Percentiles rank a stretch among this genome's conserved stretches.
phyloP scores from a whole-genome alignment of 2,329 filamentous ascomycete genomes.

The Phaeomoniella chlamydospora region DNA sequence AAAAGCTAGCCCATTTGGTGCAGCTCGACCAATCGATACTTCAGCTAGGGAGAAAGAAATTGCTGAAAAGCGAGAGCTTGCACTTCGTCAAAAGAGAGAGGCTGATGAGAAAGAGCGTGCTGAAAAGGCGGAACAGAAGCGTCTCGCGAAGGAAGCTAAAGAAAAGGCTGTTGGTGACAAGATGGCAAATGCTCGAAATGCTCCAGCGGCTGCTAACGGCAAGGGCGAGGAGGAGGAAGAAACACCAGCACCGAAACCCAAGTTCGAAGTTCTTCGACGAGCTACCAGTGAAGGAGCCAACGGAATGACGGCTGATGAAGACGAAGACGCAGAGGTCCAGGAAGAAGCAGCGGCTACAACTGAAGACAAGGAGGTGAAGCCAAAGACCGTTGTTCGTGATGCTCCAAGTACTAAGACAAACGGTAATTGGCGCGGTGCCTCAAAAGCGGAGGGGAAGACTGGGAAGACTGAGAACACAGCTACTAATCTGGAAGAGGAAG shows the following conservation, averaged over 20 bases:
- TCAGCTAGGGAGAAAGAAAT: constrained; percentile 77
- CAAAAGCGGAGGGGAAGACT: constrained; percentile 4
- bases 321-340: constrained; percentile 28
- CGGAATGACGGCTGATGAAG: constrained; percentile 31
- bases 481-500: constrained; percentile 24
- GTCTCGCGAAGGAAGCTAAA: constrained; percentile 50
- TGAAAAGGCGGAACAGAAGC: constrained; percentile 49
- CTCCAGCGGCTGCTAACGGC: constrained; percentile 13
- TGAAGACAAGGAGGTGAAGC: constrained; percentile 36
- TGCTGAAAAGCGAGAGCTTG: constrained; percentile 69
- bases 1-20: constrained; percentile 88
- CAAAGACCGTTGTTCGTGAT: constrained; percentile 37
- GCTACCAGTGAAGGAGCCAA: constrained; percentile 29
- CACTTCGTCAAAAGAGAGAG: constrained; percentile 69
- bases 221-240: constrained; percentile 24
- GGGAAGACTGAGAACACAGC: constrained; percentile 13
- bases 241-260: constrained; percentile 28
- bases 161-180: constrained; percentile 42
- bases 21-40: constrained; percentile 86
- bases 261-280: constrained; percentile 41
- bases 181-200: constrained; percentile 18
- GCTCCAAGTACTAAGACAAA: constrained; percentile 22
- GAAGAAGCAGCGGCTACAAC: constrained; percentile 21
- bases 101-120: constrained; percentile 74
- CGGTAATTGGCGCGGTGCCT: constrained; percentile 23